These are phyloP conservation scores for Pyrenochaeta sp. DNA, from an alignment of 2,329 filamentous ascomycete species.

Conservation along the genomic window DNA sequence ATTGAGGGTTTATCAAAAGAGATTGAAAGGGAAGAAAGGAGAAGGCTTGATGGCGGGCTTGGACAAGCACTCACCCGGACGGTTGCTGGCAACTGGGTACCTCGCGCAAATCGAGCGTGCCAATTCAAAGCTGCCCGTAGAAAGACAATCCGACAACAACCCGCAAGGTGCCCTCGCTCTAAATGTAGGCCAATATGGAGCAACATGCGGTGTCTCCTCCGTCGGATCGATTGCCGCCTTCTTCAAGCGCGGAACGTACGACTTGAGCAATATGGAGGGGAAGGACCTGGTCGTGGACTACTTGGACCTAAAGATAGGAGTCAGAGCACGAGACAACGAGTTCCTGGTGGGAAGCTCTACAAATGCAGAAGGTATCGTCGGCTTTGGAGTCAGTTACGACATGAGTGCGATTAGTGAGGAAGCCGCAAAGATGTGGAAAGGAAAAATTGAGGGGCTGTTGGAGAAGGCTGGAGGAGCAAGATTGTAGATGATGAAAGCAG, in stretches of 20 bases:
- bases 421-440: slow-evolving; percentile 40
- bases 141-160: slow-evolving; percentile 34
- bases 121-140: slow-evolving; percentile 43
- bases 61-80: slow-evolving; percentile 48
- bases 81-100: slow-evolving; percentile 56
- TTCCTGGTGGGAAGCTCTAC: slow-evolving; percentile 56
- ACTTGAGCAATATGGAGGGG: slow-evolving; percentile 33
- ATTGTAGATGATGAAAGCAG: slow-evolving; percentile 15
- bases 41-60: slow-evolving; percentile 32
- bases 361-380: slow-evolving; percentile 45
- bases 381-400: slow-evolving; percentile 55
- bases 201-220: slow-evolving; percentile 57
- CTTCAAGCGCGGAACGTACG: slow-evolving; percentile 40
- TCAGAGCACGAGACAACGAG: slow-evolving; percentile 56
- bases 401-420: slow-evolving; percentile 46
- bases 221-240: slow-evolving; percentile 50
- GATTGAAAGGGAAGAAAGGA: slow-evolving; percentile 25
- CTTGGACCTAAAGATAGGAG: slow-evolving; percentile 46
- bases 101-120: slow-evolving; percentile 52
- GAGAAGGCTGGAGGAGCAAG: slow-evolving; percentile 29
- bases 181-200: slow-evolving; percentile 39
- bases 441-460: slow-evolving; percentile 42
- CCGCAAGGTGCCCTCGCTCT: slow-evolving; percentile 51
- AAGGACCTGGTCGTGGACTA: slow-evolving; percentile 54
- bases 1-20: slow-evolving; percentile 56